Evolutionary conservation across 73 alveolate genomes (phyloP), one percentile per base, ranked within the genome.

Genomic region (Uronychia setigera): DNA sequence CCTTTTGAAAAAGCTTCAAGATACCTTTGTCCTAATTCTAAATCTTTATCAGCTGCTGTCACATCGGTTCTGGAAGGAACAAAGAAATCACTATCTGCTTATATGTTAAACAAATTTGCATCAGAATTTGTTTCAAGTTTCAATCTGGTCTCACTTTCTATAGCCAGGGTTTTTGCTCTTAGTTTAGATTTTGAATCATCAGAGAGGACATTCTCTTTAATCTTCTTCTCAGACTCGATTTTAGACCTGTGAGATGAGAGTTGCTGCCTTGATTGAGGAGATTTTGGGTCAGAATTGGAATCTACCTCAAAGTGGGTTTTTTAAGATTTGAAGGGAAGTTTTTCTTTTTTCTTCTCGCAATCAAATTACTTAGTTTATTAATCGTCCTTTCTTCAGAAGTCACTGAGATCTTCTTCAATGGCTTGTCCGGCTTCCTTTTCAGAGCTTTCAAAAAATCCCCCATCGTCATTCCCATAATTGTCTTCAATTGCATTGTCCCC

Each of bases 191-290:
- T n/a, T n/a, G n/a, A n/a, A n/a, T n/a, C n/a, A n/a, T n/a, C n/a
- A n/a, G n/a, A n/a, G 67, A 46, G 19, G 19, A 5, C 5, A 11
- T 5, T 46, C 67, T 46, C 19, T 46, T 46, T 46, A 5, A 11
- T 46, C 67, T 46, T 46, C 67, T 46, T 46, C 67, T 46, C 19
- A 5, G 5, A 11, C 67, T 46, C 19, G 19, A 46, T 46, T 46
- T 19, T 46, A 11, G 67, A 11, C 19, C 67, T 46, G n/a, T n/a
- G n/a, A n/a, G n/a, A n/a, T n/a, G n/a, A 11, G 67, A 19, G 67
- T 11, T 46, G 67, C 67, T 46, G n/a, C 67, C 67, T 46, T n/a
- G n/a, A n/a, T n/a, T n/a, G n/a, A n/a, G n/a, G 67, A 46, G 67
- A 46, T 19, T 46, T 46, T 46, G 67, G 19, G 19, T 46, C 5